Evolutionary conservation across 768 basidiomycete genomes (phyloP), one percentile per base, ranked within the genome.

Genomic region (Cyclocybe cylindracea): DNA sequence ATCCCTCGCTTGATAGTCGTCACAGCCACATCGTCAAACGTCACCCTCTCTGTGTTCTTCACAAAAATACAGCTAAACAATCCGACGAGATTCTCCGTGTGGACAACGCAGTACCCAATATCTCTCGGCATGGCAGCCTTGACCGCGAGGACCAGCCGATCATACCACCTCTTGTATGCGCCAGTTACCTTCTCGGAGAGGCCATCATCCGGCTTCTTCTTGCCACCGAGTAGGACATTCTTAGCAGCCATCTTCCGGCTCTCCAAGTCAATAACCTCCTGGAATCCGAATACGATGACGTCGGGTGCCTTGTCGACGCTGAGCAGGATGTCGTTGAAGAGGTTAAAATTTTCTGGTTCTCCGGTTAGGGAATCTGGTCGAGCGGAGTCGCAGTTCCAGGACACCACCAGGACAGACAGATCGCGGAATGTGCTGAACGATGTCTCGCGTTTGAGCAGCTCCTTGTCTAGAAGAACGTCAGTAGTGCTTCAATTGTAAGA

Each of bases 221-320:
- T 91, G 57, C 85, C 76, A 5, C 87, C 88, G 5, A 96, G 77
- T 0, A 99, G 64, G 24, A 98, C 85, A 14, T 87, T 92, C 71
- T 97, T 95, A 61, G 96, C 96, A 1, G 89, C 86, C 76, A 98
- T 86, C 71, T 86, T 93, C 54, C 92, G 85, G 57, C 84, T 86
- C 59, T 97, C 94, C n/a, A 99, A 81, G 64, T 97, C 94, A 54
- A 99, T 92, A 36, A 98, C 81, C 70, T 98, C 96, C 68, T 99
- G 96, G 68, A 98, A 89, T 2, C 94, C 94, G 60, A 99, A 96
- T 4, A 85, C 82, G 56, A 99, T 88, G 59, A 98, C 86, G 56
- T 98, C 95, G 2, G 72, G 72, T 2, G 96, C 91, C 33, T 70
- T 63, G 10, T 90, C 84, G 35, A 87, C 84, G 60, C 86, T 89